Evolutionary conservation across 192 early-diverging fungal species (phyloP), one percentile per base, ranked within the genome.

Genomic region (Mortierella alpina): DNA sequence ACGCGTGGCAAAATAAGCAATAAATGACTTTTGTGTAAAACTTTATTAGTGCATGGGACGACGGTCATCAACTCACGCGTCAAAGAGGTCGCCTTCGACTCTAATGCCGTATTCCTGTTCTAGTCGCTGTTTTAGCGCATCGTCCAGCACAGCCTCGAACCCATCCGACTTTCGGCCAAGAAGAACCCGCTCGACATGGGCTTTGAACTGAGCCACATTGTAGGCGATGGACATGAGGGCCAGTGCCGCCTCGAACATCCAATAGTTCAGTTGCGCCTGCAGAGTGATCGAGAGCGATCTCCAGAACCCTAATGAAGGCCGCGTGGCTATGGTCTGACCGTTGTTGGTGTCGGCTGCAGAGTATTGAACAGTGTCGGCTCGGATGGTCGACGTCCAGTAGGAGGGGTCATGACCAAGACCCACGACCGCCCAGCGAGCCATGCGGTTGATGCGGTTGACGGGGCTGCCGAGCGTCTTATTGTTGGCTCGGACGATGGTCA

Each of bases 401-500:
- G 48, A 73, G 60, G 82, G 61, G 78, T 83, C 58, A 71, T 84
- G 70, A 66, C 86, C 78, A 1, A 87, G 70, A 53, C 88, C 89
- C 68, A 78, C 63, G 44, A 93, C 87, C 14, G 96, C 96, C 82
- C 90, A 95, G 47, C 90, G 82, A 5, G 93, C 94, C 88, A 96
- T 96, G 7, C 95, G 80, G 66, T 92, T 93, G 67, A 96, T 92
- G 12, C 96, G 88, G 72, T 98, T 95, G 17, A 98, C 95, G 0
- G 95, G 95, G 14, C 89, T 93, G 12, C 95, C 95, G 47, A 95
- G 77, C 15, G 84, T 76, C 76, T 94, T 94, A 84, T 98, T 98
- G 68, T 93, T 92, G n/a, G 94, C 89, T 2, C 94, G 86, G 48
- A 92, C 90, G 50, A 92, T 91, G 66, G 95, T 95, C 90, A 97